Evolutionary conservation across 2,329 filamentous ascomycete genomes (phyloP).

Genomic region (Monosporascus sp.): DNA sequence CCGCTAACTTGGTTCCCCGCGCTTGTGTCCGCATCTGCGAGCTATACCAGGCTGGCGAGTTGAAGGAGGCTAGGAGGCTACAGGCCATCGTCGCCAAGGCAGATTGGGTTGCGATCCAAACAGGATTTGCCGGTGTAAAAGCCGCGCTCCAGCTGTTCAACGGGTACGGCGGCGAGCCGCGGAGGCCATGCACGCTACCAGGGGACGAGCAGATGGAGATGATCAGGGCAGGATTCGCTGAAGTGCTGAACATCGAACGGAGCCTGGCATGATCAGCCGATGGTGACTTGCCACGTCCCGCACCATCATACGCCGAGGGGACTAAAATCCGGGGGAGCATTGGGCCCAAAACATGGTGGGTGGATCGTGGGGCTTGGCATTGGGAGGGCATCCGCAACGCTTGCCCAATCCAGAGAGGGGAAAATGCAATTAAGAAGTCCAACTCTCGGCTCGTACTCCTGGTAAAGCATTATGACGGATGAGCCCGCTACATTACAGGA

Average conservation of each 20-base stretch:
- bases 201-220: conserved; percentile 27
- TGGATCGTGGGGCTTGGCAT: background rate
- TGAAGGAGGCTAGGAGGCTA: conserved; percentile 26
- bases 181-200: conserved; percentile 34
- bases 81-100: conserved; percentile 41
- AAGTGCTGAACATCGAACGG: conserved; percentile 27
- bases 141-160: conserved; percentile 37
- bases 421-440: no score
- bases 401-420: no score
- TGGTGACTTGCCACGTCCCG: background rate
- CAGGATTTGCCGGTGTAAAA: conserved; percentile 46
- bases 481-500: no score
- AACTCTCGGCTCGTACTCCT: no score
- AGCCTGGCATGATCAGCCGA: background rate
- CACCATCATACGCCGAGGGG: background rate
- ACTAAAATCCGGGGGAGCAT: background rate
- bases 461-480: no score
- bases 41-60: conserved; percentile 54
- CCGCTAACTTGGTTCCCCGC: conserved; percentile 66
- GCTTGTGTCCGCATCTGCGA: conserved; percentile 58
- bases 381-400: background rate
- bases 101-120: conserved; percentile 43
- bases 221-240: conserved; percentile 32
- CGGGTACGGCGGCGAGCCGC: conserved; percentile 34
- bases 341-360: background rate